Percentiles rank a stretch among this genome's conserved stretches.
phyloP scores from a whole-genome alignment of 2,329 filamentous ascomycete species.

The Thielaviopsis euricoi region DNA sequence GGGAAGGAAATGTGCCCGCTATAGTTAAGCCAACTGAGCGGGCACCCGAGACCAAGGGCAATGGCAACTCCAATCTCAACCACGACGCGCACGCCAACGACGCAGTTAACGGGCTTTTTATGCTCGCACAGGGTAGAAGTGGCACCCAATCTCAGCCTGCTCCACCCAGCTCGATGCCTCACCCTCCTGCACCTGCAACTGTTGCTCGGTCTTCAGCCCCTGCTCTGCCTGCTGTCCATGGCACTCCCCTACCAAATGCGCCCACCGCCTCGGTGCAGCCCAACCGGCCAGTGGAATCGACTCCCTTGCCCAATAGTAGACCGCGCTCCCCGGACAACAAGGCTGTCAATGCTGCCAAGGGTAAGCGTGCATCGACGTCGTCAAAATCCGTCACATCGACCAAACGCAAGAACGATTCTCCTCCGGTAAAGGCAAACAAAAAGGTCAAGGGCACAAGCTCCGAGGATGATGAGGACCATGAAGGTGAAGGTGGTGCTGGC shows the following conservation, averaged over 20 bases:
- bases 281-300: not conserved
- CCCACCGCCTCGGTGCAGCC: not conserved
- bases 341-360: not conserved
- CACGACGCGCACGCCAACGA: slow-evolving; percentile 88
- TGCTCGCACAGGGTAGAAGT: slow-evolving; percentile 58
- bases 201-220: not conserved
- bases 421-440: slow-evolving; percentile 48
- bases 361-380: not conserved
- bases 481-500: not conserved
- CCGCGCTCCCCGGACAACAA: slow-evolving; percentile 30
- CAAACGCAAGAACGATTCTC: slow-evolving; percentile 40
- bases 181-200: slow-evolving; percentile 19
- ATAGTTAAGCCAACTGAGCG: slow-evolving; percentile 29
- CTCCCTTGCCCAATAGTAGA: not conserved
- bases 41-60: slow-evolving; percentile 28
- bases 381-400: slow-evolving; percentile 38
- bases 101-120: slow-evolving; percentile 83
- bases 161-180: not conserved
- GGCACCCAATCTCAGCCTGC: slow-evolving; percentile 22
- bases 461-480: slow-evolving; percentile 9
- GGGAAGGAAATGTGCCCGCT: not conserved
- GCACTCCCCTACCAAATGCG: not conserved
- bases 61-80: slow-evolving; percentile 4
- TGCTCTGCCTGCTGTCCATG: not conserved
- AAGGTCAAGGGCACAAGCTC: slow-evolving; percentile 46